phyloP scores from a whole-genome alignment of 2,329 filamentous ascomycete species.

The Escovopsis sp. region DNA sequence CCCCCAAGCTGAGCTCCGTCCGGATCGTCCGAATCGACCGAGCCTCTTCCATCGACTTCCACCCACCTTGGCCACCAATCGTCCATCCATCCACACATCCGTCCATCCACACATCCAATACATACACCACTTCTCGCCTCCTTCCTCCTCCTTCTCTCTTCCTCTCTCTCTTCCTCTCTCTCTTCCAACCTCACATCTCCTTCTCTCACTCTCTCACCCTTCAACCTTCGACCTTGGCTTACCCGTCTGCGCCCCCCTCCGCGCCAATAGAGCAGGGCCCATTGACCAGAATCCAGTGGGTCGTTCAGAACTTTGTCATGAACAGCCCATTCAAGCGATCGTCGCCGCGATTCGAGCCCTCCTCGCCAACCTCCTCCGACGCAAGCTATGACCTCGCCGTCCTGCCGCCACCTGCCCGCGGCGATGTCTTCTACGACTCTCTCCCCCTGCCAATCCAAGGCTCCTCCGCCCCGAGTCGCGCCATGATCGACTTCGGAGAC shows the following conservation, averaged over 20 bases:
- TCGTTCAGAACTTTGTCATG: conserved; percentile 31
- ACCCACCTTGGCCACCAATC: too few relatives aligned
- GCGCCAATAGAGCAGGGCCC: conserved; percentile 15
- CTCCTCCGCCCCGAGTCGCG: conserved; percentile 27
- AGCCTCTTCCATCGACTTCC: background rate
- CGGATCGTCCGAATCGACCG: too few relatives aligned
- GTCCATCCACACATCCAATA: background rate
- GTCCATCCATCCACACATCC: background rate
- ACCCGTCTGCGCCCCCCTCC: background rate
- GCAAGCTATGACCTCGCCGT: conserved; percentile 19
- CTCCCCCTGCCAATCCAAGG: conserved; percentile 15
- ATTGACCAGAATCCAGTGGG: conserved; percentile 26
- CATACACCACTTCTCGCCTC: background rate
- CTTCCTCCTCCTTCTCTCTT: background rate
- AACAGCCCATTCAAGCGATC: conserved; percentile 24
- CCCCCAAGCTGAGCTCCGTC: too few relatives aligned
- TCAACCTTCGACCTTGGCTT: background rate
- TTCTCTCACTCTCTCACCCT: conserved; percentile 4
- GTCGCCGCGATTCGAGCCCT: conserved; percentile 7
- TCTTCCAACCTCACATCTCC: too few relatives aligned
- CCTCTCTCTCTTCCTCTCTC: background rate
- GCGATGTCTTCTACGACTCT: conserved; percentile 14
- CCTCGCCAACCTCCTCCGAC: conserved; percentile 16
- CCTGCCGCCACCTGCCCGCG: conserved; percentile 19
- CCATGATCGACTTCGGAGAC: conserved; percentile 31